Conservation (phyloP, 352 stramenopile species). For the Globisporangium echinulatum region DNA sequence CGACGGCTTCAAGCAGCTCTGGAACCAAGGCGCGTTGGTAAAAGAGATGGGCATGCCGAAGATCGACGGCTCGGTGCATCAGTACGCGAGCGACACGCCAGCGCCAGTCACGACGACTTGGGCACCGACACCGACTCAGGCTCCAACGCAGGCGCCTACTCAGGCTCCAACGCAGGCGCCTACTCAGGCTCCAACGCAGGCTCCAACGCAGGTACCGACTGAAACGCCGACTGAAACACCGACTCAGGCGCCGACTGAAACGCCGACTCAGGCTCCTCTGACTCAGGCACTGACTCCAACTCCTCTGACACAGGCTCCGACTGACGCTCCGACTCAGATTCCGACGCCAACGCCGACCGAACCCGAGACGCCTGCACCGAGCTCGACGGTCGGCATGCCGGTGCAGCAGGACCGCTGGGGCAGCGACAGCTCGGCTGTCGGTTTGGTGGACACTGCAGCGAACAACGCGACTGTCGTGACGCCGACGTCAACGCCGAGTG, state of each 20-base stretch:
- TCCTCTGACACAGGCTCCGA: too few species aligned
- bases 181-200: too few species aligned
- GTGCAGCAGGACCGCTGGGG: neutral
- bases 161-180: too few species aligned
- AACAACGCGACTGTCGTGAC: neutral
- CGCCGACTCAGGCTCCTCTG: neutral
- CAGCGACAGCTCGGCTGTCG: too few species aligned
- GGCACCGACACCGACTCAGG: neutral
- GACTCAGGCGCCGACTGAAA: neutral
- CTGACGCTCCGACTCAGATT: too few species aligned
- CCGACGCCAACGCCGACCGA: neutral
- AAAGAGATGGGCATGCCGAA: conserved; percentile 24
- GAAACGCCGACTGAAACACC: neutral
- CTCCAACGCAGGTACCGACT: too few species aligned
- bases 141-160: too few species aligned
- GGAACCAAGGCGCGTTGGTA: conserved; percentile 69
- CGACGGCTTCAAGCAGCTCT: conserved; percentile 45
- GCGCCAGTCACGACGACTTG: neutral
- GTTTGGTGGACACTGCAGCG: neutral
- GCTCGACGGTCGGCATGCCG: neutral
- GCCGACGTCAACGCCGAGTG: neutral
- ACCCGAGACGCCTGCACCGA: neutral
- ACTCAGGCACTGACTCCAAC: neutral
- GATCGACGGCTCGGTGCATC: conserved; percentile 24
- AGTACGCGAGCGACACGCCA: conserved; percentile 5